These are phyloP conservation scores for Papiliotrema laurentii DNA, from an alignment of 1,284 basidiomycete genomes.

Conservation along the genomic window DNA sequence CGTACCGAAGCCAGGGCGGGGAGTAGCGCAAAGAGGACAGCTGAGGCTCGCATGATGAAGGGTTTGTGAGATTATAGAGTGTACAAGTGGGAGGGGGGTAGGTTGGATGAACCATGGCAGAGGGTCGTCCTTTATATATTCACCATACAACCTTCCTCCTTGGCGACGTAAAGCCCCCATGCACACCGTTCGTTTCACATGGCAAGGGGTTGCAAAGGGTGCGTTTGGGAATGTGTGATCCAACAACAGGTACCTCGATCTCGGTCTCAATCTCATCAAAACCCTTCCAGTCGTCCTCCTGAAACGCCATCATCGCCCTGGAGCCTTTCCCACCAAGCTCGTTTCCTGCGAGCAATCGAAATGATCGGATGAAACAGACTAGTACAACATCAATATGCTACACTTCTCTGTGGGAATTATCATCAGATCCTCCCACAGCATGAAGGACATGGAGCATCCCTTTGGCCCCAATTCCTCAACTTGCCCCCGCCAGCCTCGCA, in stretches of 20 bases:
- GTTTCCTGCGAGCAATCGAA: no score
- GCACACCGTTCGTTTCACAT: no score
- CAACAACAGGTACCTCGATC: not conserved
- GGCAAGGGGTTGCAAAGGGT: not conserved
- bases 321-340: no score
- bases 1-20: slow-evolving; percentile 1
- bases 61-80: not conserved
- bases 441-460: not conserved
- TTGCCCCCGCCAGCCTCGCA: slow-evolving; percentile 8
- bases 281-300: not conserved
- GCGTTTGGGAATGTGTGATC: not conserved
- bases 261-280: no score
- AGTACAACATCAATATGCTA: not conserved
- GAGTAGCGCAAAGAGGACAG: slow-evolving; percentile 1
- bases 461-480: not conserved
- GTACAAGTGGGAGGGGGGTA: not conserved
- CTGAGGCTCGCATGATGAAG: slow-evolving; percentile 1
- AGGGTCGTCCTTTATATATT: not conserved
- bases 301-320: not conserved
- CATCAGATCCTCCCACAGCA: not conserved
- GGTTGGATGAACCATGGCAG: not conserved
- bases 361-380: not conserved
- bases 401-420: not conserved
- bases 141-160: no score
- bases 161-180: no score